A percentile compares a stretch with the other conserved stretches of the same genome.
Evolutionary conservation across 768 basidiomycete genomes (phyloP).

Genomic region (Pleurotus eryngii): DNA sequence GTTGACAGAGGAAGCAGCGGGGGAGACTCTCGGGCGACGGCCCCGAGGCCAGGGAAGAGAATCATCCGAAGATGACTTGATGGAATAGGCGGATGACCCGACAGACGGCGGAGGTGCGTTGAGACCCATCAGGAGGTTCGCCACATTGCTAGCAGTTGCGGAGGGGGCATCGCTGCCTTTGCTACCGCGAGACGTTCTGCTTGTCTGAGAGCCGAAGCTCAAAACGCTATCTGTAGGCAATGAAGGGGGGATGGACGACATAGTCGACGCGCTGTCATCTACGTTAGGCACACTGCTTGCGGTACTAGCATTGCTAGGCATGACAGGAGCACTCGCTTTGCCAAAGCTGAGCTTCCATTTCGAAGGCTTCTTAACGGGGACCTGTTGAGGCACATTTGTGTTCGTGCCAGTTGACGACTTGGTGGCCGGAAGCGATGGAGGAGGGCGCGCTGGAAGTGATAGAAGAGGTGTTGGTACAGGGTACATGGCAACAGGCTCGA

Average conservation of each 20-base stretch:
- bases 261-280: constrained; percentile 17
- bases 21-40: constrained; percentile 30
- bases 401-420: constrained; percentile 20
- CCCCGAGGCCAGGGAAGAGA: constrained; percentile 48
- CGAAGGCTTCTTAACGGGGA: constrained; percentile 70
- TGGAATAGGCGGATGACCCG: constrained; percentile 18
- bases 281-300: constrained; percentile 37
- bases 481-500: constrained; percentile 47
- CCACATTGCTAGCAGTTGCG: constrained; percentile 75
- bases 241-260: constrained; percentile 8
- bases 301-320: constrained; percentile 13
- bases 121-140: constrained; percentile 69
- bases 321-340: constrained; percentile 41
- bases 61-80: constrained; percentile 33
- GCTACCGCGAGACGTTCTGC: constrained; percentile 3
- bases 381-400: background rate
- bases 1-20: constrained; percentile 15
- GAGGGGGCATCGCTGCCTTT: constrained; percentile 36
- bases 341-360: constrained; percentile 82
- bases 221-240: constrained; percentile 2
- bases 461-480: constrained; percentile 35
- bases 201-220: constrained; percentile 6
- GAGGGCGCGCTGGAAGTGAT: constrained; percentile 16
- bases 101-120: constrained; percentile 37
- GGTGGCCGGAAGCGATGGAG: constrained; percentile 36